Base-by-base conservation (phyloP, 768 basidiomycete species). In the Mycena polygramma region DNA sequence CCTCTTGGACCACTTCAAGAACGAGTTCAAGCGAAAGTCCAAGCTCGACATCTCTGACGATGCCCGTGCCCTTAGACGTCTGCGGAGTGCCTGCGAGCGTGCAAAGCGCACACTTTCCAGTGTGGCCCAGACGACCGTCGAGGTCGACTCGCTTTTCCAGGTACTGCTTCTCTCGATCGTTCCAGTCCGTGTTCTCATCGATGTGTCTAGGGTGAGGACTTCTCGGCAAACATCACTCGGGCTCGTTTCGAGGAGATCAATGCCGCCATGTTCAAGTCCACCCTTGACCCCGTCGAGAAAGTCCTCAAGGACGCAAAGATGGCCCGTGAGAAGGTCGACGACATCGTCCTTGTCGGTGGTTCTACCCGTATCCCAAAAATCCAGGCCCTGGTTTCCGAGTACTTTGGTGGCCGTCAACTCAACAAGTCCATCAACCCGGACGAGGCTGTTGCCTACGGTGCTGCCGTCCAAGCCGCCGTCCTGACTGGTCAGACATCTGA, bases 351-450 rank as follows among this genome's bases (percentile, higher is more conserved):
- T 69, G 98, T 99, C 74, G 98, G 98, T 87, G 98, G 98, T 73
- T 99, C 98, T 67, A 99, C 98, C 77, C 98, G 98, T 91, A 99
- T 99, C 80, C 98, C 98, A 74, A 98, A 98, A 88, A 94, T 99
- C 75, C 97, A 98, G 84, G 89, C 96, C 36, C 92, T 99, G 69
- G 98, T 99, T 62, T 98, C 97, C 68, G 98, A 99, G 81, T 97
- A 92, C 90, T 99, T 99, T 82, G 94, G 94, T 82, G 96, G 96
- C 71, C 96, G 97, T 77, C 94, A 97, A 81, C 85, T 98, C 80
- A 99, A 99, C 92, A 99, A 99, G 89, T 98, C 96, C 69, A 99
- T 99, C 87, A 99, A 99, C 90, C 98, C 98, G 73, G 98, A 99
- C 79, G 98, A 99, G 87, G 98, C 98, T 77, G 98, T 99, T 77